These are phyloP conservation scores for Eucalyptus pumila DNA, from an alignment of 345 rosid genomes.

Conservation along the genomic window DNA sequence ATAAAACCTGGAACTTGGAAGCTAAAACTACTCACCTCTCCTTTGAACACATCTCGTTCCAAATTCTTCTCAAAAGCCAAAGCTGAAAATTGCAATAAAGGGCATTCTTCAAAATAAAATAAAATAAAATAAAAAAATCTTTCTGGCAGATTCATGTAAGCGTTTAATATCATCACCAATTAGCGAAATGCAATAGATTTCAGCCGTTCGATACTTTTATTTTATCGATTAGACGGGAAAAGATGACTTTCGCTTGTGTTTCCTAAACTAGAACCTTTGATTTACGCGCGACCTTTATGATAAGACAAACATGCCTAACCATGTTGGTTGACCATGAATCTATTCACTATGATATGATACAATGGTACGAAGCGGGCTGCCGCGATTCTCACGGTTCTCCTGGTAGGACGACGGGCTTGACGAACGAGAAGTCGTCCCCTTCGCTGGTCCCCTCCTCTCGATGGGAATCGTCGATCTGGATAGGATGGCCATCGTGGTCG, in stretches of 20 bases:
- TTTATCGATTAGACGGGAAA: not conserved
- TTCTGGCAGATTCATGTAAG: not conserved
- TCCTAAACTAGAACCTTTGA: not conserved
- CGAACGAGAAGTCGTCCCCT: slow-evolving; percentile 61
- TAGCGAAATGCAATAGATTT: not conserved
- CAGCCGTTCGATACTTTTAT: not conserved
- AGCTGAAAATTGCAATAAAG: not conserved
- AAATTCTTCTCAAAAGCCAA: not conserved
- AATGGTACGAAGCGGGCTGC: not conserved
- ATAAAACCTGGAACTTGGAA: no score
- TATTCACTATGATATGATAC: not conserved
- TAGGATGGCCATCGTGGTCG: slow-evolving; percentile 2
- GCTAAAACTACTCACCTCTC: no score
- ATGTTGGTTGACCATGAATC: not conserved
- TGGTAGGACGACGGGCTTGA: slow-evolving; percentile 22
- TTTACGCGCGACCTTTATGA: not conserved
- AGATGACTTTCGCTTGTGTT: not conserved
- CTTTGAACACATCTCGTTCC: not conserved
- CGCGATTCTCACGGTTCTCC: slow-evolving; percentile 11
- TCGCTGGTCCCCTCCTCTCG: slow-evolving; percentile 7
- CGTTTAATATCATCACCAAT: not conserved
- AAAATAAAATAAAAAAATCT: no score
- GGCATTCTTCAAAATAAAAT: not conserved
- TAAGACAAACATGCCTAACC: not conserved
- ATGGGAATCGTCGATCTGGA: slow-evolving; percentile 12